Evolutionary conservation across 768 basidiomycete genomes (phyloP).

Genomic region (Trametes maxima): DNA sequence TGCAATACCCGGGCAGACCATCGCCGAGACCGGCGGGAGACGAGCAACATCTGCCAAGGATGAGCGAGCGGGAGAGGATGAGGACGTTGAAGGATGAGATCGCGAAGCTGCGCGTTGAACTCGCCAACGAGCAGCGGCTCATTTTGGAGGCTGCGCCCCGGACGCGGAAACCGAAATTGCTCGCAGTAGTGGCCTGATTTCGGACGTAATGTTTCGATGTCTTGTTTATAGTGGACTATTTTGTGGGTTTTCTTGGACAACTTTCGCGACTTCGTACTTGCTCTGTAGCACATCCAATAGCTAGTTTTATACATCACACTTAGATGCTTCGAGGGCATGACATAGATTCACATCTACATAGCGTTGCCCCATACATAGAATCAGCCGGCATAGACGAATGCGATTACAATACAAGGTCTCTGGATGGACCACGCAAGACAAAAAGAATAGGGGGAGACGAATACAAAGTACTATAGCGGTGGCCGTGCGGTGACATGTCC

Average conservation of each 20-base stretch:
- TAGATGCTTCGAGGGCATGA: background rate
- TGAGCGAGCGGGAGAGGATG: background rate
- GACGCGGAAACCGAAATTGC: background rate
- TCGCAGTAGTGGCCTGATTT: background rate
- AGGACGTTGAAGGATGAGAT: conserved; percentile 1
- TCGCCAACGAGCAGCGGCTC: conserved; percentile 10
- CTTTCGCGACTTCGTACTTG: background rate
- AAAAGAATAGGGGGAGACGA: conserved; percentile 6
- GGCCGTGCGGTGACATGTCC: background rate
- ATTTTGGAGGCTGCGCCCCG: conserved; percentile 9
- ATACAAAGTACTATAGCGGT: conserved; percentile 18
- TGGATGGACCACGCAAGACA: conserved; percentile 15
- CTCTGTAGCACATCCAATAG: background rate
- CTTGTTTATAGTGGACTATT: background rate
- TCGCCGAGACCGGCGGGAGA: background rate
- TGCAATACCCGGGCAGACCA: background rate
- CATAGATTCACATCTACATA: conserved; percentile 11
- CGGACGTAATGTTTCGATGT: background rate
- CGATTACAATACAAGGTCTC: conserved; percentile 19
- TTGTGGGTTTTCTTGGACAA: background rate
- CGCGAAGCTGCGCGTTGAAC: background rate
- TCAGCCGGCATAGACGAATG: background rate
- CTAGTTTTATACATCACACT: background rate
- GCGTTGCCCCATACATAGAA: conserved; percentile 11
- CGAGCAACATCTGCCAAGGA: background rate